These are phyloP conservation scores for Aspergillus versicolor DNA, from an alignment of 2,329 filamentous ascomycete genomes.

Conservation along the genomic window DNA sequence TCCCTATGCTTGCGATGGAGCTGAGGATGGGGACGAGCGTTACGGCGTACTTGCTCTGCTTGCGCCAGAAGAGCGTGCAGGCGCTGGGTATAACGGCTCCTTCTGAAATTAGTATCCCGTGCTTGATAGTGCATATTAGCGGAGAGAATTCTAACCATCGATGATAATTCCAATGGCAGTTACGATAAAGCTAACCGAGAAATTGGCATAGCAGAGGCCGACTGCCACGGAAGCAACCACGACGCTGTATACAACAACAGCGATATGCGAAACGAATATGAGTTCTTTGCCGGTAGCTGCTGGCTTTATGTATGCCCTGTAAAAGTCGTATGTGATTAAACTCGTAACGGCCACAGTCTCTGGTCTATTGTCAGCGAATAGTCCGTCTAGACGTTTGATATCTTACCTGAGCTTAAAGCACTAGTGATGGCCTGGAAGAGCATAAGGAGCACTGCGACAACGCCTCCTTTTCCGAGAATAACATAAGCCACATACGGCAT, in stretches of 20 bases:
- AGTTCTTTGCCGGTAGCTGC: constrained; percentile 21
- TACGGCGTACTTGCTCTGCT: constrained; percentile 23
- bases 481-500: constrained; percentile 31
- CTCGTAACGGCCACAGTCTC: neutral
- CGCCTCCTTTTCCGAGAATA: constrained; percentile 27
- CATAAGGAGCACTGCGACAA: constrained; percentile 30
- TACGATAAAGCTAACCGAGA: constrained; percentile 19
- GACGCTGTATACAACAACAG: constrained; percentile 31
- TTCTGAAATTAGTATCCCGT: no score
- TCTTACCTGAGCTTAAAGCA: constrained; percentile 14
- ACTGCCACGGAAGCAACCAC: constrained; percentile 9
- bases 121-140: no score
- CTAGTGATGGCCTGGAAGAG: constrained; percentile 45
- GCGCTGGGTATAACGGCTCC: constrained; percentile 29
- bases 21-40: constrained; percentile 21
- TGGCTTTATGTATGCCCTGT: constrained; percentile 29
- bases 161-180: constrained; percentile 24
- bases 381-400: no score
- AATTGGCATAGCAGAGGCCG: constrained; percentile 27
- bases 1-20: constrained; percentile 21
- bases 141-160: neutral
- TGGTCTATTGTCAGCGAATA: no score
- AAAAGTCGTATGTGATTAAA: constrained; percentile 29
- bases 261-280: constrained; percentile 21
- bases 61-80: constrained; percentile 32